Base-by-base conservation (phyloP, 2,329 filamentous ascomycete genomes). In the Celoporthe dispersa region DNA sequence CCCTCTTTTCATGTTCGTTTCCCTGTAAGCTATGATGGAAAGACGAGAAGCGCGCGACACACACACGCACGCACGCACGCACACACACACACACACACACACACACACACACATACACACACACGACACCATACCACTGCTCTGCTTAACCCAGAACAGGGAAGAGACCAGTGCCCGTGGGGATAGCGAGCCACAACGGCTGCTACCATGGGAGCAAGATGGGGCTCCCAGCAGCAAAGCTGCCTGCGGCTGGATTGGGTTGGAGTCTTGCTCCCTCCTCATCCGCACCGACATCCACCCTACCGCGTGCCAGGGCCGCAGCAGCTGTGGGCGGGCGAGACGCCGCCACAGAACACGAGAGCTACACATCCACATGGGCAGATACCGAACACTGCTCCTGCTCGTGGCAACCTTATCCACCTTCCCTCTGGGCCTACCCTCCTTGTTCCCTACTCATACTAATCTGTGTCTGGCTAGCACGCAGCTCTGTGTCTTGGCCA, bases 131-230 rank as follows among this genome's bases (percentile, higher is more conserved):
- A 33, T 60, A 22, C 33, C 35, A 37, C 28, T 51, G 39, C 25
- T 57, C 44, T 51, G 31, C 31, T 55, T 55, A 55, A 19, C 63
- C 44, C 25, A 55, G 63, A 65, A 65, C 31, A 33, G 63, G 63
- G 63, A 65, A 65, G 63, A 65, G 63, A 19, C 44, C 57, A 60
- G 7, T 22, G 19, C 28, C 44, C 31, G 35, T 41, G 33, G 41
- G 19, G 33, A 65, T 65, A 16, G 37, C 63, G 31, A 67, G 35
- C 51, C 55, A 61, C 55, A 22, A 37, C 33, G 53, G 55, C 65
- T 59, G 22, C 62, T 57, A 39, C 39, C 53, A 41, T 39, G 35
- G 37, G 31, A 35, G n/a, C 6, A 31, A 12, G 2, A 44, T 16
- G 25, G 57, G 60, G n/a, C 28, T 31, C 28, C 31, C 57, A 60